Percentiles rank a stretch among this genome's conserved stretches.
Evolutionary conservation across 371 early-diverging fungal genomes (phyloP).

Genomic region (Mortierella sp.): DNA sequence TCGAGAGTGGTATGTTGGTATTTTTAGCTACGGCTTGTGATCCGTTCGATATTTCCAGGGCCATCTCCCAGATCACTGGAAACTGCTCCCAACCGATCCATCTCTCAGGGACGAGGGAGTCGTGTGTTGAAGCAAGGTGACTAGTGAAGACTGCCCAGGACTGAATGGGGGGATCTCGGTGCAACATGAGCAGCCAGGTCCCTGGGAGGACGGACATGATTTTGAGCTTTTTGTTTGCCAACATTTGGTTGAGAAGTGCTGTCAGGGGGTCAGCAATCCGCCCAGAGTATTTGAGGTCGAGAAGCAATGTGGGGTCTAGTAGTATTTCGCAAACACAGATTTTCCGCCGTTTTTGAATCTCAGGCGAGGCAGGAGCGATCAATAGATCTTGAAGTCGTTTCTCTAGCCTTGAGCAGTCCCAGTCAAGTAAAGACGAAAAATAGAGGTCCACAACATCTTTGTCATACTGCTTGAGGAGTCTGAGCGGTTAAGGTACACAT

Average conservation of each 20-base stretch:
- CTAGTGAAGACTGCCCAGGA: slow-evolving; percentile 34
- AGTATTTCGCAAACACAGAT: slow-evolving; percentile 36
- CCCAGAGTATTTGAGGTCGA: slow-evolving; percentile 12
- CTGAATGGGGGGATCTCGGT: slow-evolving; percentile 20
- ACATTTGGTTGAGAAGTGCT: slow-evolving; percentile 15
- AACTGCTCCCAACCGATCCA: slow-evolving; percentile 50
- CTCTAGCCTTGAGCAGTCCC: slow-evolving; percentile 34
- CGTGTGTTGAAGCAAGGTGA: slow-evolving; percentile 13
- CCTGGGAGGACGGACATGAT: slow-evolving; percentile 38
- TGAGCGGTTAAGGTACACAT: neutral
- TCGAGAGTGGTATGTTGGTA: slow-evolving; percentile 16
- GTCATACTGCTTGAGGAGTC: slow-evolving; percentile 16
- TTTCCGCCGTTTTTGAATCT: slow-evolving; percentile 11
- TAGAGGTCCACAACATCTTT: slow-evolving; percentile 26
- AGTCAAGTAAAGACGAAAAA: slow-evolving; percentile 24
- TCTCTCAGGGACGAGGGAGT: slow-evolving; percentile 17
- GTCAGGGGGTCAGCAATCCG: slow-evolving; percentile 17
- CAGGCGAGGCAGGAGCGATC: neutral
- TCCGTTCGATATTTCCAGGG: slow-evolving; percentile 14
- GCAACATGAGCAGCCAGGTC: slow-evolving; percentile 38
- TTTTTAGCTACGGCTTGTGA: neutral
- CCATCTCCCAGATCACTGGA: slow-evolving; percentile 14
- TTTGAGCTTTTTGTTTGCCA: slow-evolving; percentile 27
- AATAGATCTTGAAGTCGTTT: slow-evolving; percentile 9
- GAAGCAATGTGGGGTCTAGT: slow-evolving; percentile 32